phyloP scores from a whole-genome alignment of 768 basidiomycete genomes.

The Leccinellum rugosiceps region DNA sequence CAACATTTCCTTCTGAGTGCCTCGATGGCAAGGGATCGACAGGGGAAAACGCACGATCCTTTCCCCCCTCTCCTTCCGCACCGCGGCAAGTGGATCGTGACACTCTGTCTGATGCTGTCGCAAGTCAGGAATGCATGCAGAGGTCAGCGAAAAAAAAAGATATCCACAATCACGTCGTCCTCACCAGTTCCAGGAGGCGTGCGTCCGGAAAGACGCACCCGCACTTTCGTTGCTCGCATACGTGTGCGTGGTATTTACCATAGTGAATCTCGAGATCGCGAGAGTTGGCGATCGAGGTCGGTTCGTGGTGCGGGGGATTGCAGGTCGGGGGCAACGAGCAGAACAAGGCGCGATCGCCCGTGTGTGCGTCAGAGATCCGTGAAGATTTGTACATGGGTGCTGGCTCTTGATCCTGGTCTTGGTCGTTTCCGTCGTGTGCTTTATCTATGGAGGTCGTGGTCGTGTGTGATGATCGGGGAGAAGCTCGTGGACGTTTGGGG shows the following conservation, averaged over 20 bases:
- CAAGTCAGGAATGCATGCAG: not conserved
- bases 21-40: constrained; percentile 13
- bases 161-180: constrained; percentile 24
- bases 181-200: constrained; percentile 72
- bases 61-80: constrained; percentile 75
- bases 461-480: constrained; percentile 29
- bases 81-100: constrained; percentile 80
- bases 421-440: not conserved
- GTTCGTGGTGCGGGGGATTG: constrained; percentile 47
- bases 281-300: constrained; percentile 62
- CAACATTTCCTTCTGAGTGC: not conserved
- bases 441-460: constrained; percentile 9
- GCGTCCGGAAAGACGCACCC: constrained; percentile 84
- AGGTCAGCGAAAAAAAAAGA: not conserved
- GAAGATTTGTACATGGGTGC: constrained; percentile 33
- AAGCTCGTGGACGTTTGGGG: constrained; percentile 32
- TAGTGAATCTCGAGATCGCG: constrained; percentile 82
- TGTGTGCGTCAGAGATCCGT: constrained; percentile 25
- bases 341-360: constrained; percentile 41
- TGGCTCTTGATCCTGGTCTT: constrained; percentile 17
- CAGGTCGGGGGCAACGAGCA: constrained; percentile 87
- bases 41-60: constrained; percentile 58
- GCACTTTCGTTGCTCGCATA: constrained; percentile 69
- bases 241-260: constrained; percentile 78
- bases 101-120: constrained; percentile 78